Percentiles rank a stretch among this genome's conserved stretches.
Conservation (phyloP, 768 basidiomycete genomes). For the Trametes cinnabarina region DNA sequence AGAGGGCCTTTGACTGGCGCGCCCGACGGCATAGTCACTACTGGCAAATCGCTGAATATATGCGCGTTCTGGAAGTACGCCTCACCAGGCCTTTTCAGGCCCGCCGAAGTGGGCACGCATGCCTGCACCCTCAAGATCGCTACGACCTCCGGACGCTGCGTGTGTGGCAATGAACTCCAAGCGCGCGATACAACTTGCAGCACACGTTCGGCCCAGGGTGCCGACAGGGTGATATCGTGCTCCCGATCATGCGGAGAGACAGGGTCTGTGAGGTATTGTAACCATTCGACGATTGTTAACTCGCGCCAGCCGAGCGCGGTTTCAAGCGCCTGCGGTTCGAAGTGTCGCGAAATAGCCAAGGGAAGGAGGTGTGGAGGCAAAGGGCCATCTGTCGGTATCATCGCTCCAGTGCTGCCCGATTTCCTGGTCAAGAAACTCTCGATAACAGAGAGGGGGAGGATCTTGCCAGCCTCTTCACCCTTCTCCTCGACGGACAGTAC, state of each 20-base stretch:
- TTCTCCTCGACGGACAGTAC: constrained; percentile 48
- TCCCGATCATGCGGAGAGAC: constrained; percentile 43
- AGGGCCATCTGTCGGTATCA: constrained; percentile 72
- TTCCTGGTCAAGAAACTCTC: constrained; percentile 69
- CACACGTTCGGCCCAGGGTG: constrained; percentile 80
- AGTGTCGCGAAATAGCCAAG: constrained; percentile 56
- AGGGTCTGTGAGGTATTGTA: constrained; percentile 58
- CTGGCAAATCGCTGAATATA: constrained; percentile 86
- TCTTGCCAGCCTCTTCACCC: constrained; percentile 43
- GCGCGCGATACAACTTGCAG: constrained; percentile 61
- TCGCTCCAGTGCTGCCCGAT: constrained; percentile 39
- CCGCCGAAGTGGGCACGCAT: constrained; percentile 56
- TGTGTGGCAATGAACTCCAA: constrained; percentile 63
- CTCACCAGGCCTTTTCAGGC: constrained; percentile 69
- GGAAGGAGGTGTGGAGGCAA: constrained; percentile 74
- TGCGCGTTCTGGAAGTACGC: constrained; percentile 85
- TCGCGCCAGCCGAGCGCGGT: constrained; percentile 76
- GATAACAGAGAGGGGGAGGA: constrained; percentile 69
- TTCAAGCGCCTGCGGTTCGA: constrained; percentile 49
- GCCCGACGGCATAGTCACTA: constrained; percentile 70
- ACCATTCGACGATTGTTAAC: constrained; percentile 73
- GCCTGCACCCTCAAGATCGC: constrained; percentile 41
- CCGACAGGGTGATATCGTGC: constrained; percentile 62
- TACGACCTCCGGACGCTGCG: constrained; percentile 42
- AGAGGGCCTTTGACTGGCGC: constrained; percentile 60